Conservation (phyloP, 805 yeast genomes). For the Clavispora vitiphila region DNA sequence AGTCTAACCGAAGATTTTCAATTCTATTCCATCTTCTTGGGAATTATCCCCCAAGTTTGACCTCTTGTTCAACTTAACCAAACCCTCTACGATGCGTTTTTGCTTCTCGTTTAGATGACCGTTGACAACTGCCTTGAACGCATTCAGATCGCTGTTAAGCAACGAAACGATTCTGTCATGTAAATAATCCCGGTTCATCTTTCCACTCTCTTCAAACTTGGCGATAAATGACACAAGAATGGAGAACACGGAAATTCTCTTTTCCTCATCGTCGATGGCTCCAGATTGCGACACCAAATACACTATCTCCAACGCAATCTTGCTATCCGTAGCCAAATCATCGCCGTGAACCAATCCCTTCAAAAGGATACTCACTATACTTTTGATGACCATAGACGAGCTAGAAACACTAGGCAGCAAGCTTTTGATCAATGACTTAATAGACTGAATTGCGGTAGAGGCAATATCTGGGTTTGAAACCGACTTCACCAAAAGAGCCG, state of each 20-base stretch:
- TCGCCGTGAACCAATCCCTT: conserved; percentile 13
- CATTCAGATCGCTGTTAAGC: conserved; percentile 37
- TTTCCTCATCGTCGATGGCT: conserved; percentile 22
- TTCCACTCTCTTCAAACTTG: conserved; percentile 16
- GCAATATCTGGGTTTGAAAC: conserved; percentile 19
- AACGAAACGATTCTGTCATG: conserved; percentile 46
- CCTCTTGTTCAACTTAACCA: conserved; percentile 30
- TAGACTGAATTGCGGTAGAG: conserved; percentile 46
- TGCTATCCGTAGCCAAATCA: conserved; percentile 17
- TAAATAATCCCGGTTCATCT: conserved; percentile 30
- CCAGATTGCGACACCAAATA: conserved; percentile 38
- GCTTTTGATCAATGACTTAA: conserved; percentile 49
- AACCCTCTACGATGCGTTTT: conserved; percentile 34
- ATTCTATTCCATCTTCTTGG: conserved; percentile 33
- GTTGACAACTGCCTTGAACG: conserved; percentile 47
- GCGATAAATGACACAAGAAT: conserved; percentile 37
- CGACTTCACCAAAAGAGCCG: conserved; percentile 21
- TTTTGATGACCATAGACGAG: conserved; percentile 37
- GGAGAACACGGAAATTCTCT: conserved; percentile 24
- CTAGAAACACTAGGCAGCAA: conserved; percentile 20
- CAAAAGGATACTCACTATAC: conserved; percentile 43
- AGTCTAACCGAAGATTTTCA: conserved; percentile 42
- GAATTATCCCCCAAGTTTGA: conserved; percentile 7
- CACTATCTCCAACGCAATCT: conserved; percentile 46
- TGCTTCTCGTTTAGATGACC: conserved; percentile 36